Percentiles rank a stretch among this genome's conserved stretches.
Evolutionary conservation across 169 alveolate species (phyloP).

Genomic region (Miamiensis avidus): DNA sequence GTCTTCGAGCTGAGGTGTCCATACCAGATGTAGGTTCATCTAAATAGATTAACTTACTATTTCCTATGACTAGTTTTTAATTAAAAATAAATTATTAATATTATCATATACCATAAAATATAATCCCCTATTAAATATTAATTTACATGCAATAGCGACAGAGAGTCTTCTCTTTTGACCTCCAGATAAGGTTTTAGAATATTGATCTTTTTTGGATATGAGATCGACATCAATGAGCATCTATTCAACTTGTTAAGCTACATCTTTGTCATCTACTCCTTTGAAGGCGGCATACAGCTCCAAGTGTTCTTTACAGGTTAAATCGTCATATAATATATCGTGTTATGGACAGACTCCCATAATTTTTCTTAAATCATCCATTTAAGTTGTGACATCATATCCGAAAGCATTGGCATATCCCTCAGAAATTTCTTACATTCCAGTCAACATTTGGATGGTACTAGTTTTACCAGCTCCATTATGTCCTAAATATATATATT

Average conservation of each 20-base stretch:
- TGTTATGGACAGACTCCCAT: constrained; percentile 64
- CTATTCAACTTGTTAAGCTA: constrained; percentile 17
- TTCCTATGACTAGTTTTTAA: no score
- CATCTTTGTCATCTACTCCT: constrained; percentile 25
- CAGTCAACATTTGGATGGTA: constrained; percentile 55
- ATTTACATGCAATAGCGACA: constrained; percentile 84
- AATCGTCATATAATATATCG: constrained; percentile 47
- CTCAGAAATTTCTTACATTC: constrained; percentile 44
- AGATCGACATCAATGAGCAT: constrained; percentile 7
- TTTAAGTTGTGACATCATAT: constrained; percentile 1
- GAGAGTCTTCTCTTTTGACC: constrained; percentile 37
- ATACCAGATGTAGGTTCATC: constrained; percentile 93
- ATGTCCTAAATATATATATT: constrained; percentile 47
- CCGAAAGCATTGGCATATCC: constrained; percentile 34
- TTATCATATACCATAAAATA: no score
- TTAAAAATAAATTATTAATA: no score
- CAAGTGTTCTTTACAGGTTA: constrained; percentile 48
- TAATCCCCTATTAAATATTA: no score
- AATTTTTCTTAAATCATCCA: constrained; percentile 38
- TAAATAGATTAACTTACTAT: constrained; percentile 73
- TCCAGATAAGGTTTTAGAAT: constrained; percentile 23
- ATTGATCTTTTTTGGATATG: not conserved
- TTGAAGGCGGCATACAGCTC: constrained; percentile 42
- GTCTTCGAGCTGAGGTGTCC: constrained; percentile 84
- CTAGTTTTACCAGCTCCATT: constrained; percentile 79